Evolutionary conservation across 2,329 filamentous ascomycete species (phyloP).

Genomic region (Cytospora piceae): DNA sequence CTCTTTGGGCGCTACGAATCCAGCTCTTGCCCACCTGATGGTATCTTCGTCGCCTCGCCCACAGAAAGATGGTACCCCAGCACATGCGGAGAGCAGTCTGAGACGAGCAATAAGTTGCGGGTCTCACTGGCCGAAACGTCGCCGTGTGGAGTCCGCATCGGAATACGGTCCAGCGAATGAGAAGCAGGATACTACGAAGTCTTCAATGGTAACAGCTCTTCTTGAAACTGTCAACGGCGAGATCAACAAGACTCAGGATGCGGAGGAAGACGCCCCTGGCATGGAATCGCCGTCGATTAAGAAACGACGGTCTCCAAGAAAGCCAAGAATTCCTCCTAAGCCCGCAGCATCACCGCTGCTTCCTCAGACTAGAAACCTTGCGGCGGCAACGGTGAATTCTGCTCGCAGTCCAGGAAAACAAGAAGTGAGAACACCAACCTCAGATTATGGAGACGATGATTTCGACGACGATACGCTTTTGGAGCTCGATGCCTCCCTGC

Average conservation of each 20-base stretch:
- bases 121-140: conserved; percentile 71
- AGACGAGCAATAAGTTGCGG: conserved; percentile 72
- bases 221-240: conserved; percentile 67
- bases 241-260: conserved; percentile 48
- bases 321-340: conserved; percentile 2
- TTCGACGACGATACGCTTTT: conserved; percentile 64
- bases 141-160: conserved; percentile 57
- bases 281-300: conserved; percentile 50
- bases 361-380: conserved; percentile 19
- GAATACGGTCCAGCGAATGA: conserved; percentile 33
- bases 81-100: conserved; percentile 52
- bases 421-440: conserved; percentile 33
- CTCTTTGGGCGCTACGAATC: conserved; percentile 54
- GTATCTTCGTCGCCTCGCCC: conserved; percentile 72
- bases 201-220: conserved; percentile 63
- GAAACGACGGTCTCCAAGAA: conserved; percentile 40
- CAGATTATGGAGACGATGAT: conserved; percentile 60
- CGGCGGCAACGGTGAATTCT: conserved; percentile 8
- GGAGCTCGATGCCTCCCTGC: conserved; percentile 53
- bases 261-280: conserved; percentile 37
- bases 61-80: conserved; percentile 45
- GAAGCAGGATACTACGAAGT: conserved; percentile 52
- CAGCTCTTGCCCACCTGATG: conserved; percentile 66
- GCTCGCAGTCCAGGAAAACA: neutral
- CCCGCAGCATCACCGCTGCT: conserved; percentile 9